Evolutionary conservation across 805 yeast species (phyloP).

Genomic region (Wickerhamomyces strasburgensis): DNA sequence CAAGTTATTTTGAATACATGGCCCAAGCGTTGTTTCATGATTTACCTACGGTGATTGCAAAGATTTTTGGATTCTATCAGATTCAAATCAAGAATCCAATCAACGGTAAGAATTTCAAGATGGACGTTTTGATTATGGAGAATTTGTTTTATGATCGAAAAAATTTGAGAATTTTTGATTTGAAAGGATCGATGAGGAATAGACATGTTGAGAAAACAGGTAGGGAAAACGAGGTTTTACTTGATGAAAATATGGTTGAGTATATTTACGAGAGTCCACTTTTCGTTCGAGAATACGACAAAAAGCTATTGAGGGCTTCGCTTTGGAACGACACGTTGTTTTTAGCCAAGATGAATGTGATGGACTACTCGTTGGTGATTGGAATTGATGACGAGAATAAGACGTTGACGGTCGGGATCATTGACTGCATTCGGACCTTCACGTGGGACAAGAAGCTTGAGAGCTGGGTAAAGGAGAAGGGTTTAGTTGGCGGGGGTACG

Average conservation of each 20-base stretch:
- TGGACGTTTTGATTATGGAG: conserved; percentile 95
- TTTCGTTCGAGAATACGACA: conserved; percentile 88
- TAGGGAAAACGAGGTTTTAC: conserved; percentile 83
- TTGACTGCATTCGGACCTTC: conserved; percentile 89
- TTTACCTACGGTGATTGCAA: conserved; percentile 89
- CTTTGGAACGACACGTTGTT: conserved; percentile 94
- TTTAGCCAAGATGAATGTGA: conserved; percentile 93
- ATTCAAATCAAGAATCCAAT: conserved; percentile 78
- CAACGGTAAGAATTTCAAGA: conserved; percentile 70
- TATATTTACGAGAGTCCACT: conserved; percentile 94
- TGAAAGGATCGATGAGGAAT: conserved; percentile 97
- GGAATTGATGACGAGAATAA: conserved; percentile 74
- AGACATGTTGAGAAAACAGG: conserved; percentile 97
- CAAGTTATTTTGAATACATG: conserved; percentile 93
- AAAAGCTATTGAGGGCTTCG: conserved; percentile 78
- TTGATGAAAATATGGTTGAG: conserved; percentile 98
- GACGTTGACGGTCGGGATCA: conserved; percentile 86
- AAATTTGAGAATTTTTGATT: conserved; percentile 83
- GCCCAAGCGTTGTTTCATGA: conserved; percentile 94
- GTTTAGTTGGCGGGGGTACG: conserved; percentile 79
- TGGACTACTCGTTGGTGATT: conserved; percentile 95
- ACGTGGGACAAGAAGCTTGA: conserved; percentile 99
- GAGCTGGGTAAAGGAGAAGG: conserved; percentile 97
- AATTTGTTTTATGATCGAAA: conserved; percentile 82
- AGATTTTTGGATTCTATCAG: conserved; percentile 93